Base-by-base conservation (phyloP, 2,329 filamentous ascomycete genomes). In the Purpureocillium lavendulum region DNA sequence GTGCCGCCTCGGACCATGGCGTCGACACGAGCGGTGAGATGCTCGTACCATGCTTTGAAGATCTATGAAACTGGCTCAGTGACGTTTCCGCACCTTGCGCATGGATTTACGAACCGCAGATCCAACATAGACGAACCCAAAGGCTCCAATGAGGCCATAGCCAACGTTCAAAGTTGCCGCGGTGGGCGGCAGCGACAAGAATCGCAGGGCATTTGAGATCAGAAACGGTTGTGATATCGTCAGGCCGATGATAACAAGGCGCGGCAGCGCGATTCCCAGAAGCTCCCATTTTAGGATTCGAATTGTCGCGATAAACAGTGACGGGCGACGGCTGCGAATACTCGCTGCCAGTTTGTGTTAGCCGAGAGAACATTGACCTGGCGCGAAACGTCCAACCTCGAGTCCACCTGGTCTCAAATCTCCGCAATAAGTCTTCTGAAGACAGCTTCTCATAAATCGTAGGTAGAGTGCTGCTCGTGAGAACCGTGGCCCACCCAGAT, bases 401-500 rank as follows among this genome's bases (percentile, higher is more conserved):
- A n/a, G n/a, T 45, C 56, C 56, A 58, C 12, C 42, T 38, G 14
- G 15, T 43, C 0, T 26, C 41, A 13, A 60, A 54, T 4, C 45
- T 35, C 5, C 46, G 33, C 1, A 48, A 44, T 24, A 60, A 50
- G 9, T 48, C 52, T 13, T 49, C 48, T 0, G 57, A 60, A 0
- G 46, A 53, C 2, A 61, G 35, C 18, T 54, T 55, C 28, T 61
- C 54, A 7, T 57, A 51, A 8, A 59, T 57, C 1, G 40, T 18
- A 3, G 58, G 58, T 3, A 60, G 40, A 4, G 53, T 52, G 24
- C 49, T 47, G 13, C 49, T 50, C 1, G 50, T 55, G 11, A 61
- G 33, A 7, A 48, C 44, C 7, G 61, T 67, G 4, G 53, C 61
- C 54, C 65, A 75, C 1, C 73, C 72, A 13, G 57, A 54, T 18